phyloP scores from a whole-genome alignment of 2,329 filamentous ascomycete species.

The Gremmenia infestans region DNA sequence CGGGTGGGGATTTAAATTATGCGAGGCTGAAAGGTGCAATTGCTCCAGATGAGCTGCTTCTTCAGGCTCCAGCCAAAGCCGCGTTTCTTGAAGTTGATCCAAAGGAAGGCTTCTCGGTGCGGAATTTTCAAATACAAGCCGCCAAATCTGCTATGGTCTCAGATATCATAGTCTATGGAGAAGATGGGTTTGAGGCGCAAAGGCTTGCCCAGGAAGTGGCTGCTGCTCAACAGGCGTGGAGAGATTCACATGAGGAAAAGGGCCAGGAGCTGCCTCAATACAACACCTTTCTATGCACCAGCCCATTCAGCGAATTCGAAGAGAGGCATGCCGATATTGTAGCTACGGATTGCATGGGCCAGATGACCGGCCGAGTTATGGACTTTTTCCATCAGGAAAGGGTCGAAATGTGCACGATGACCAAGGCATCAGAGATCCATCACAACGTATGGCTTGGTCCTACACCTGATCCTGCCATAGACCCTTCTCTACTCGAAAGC shows the following conservation, averaged over 20 bases:
- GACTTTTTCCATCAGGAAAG: constrained; percentile 90
- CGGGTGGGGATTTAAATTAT: constrained; percentile 69
- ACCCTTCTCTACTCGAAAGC: constrained; percentile 38
- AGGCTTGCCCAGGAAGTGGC: constrained; percentile 66
- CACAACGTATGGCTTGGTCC: constrained; percentile 88
- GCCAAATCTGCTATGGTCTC: constrained; percentile 83
- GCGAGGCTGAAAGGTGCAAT: constrained; percentile 85
- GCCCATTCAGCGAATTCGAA: constrained; percentile 68
- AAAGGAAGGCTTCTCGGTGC: constrained; percentile 83
- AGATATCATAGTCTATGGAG: constrained; percentile 89
- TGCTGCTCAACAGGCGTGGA: constrained; percentile 71
- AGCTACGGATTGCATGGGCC: constrained; percentile 66
- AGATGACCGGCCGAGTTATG: constrained; percentile 69
- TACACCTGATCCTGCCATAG: constrained; percentile 62
- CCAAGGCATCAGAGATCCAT: constrained; percentile 80
- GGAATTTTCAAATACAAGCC: constrained; percentile 95
- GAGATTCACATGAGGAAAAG: constrained; percentile 54
- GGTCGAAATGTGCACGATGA: constrained; percentile 91
- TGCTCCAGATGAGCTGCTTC: constrained; percentile 73
- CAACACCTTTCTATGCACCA: constrained; percentile 75
- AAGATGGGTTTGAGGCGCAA: constrained; percentile 56
- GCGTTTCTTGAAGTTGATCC: constrained; percentile 79
- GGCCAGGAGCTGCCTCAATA: constrained; percentile 58
- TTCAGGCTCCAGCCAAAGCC: constrained; percentile 39
- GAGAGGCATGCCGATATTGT: constrained; percentile 64